These are phyloP conservation scores for Aspergillus bombycis DNA, from an alignment of 2,329 filamentous ascomycete species.

Conservation along the genomic window DNA sequence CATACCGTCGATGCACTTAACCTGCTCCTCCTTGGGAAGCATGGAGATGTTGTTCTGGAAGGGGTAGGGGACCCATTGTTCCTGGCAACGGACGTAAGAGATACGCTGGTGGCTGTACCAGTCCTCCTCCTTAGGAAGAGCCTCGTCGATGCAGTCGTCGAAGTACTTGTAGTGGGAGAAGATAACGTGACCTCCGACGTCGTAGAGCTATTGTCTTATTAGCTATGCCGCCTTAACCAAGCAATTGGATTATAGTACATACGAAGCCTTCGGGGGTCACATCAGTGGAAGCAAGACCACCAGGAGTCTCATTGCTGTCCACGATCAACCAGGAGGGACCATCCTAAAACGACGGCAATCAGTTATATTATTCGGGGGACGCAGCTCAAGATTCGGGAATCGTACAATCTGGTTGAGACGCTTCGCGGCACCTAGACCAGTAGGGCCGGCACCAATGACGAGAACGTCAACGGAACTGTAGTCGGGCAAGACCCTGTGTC, in stretches of 20 bases:
- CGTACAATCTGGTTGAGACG: slow-evolving; percentile 91
- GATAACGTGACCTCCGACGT: slow-evolving; percentile 97
- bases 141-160: slow-evolving; percentile 97
- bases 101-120: slow-evolving; percentile 99
- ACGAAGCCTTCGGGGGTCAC: slow-evolving; percentile 95
- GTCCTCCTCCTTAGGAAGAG: slow-evolving; percentile 88
- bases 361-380: slow-evolving; percentile 10
- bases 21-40: slow-evolving; percentile 95
- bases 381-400: background rate
- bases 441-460: slow-evolving; percentile 96
- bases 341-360: slow-evolving; percentile 59
- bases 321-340: slow-evolving; percentile 95
- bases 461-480: slow-evolving; percentile 90
- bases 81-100: slow-evolving; percentile 97
- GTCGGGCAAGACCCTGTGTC: slow-evolving; percentile 21
- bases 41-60: slow-evolving; percentile 99
- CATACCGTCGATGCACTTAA: slow-evolving; percentile 89
- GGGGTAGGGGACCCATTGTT: slow-evolving; percentile 95
- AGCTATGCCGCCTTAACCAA: slow-evolving; percentile 11
- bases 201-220: slow-evolving; percentile 73
- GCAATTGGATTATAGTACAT: slow-evolving; percentile 52
- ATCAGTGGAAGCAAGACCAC: slow-evolving; percentile 94
- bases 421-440: slow-evolving; percentile 96
- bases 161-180: slow-evolving; percentile 99
- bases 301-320: slow-evolving; percentile 87